phyloP scores from a whole-genome alignment of 306 rosid genomes.

The Vigna mungo region DNA sequence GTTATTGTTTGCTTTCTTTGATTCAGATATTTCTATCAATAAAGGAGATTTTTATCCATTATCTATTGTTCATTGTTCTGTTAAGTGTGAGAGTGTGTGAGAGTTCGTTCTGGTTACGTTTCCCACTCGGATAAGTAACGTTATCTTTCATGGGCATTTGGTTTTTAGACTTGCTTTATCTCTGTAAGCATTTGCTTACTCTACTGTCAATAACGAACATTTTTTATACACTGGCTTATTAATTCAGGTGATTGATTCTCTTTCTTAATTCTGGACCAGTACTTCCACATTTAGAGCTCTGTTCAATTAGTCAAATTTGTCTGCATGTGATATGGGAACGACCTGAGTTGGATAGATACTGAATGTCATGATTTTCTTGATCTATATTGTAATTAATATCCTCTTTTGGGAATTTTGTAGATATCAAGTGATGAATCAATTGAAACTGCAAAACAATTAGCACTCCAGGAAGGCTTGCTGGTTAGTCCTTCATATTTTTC shows the following conservation, averaged over 20 bases:
- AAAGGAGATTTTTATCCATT: too few species aligned
- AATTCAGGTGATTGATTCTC: slow-evolving; percentile 12
- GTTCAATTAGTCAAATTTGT: slow-evolving; percentile 7
- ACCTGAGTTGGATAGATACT: slow-evolving; percentile 20
- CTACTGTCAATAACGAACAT: slow-evolving; percentile 22
- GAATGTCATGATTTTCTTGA: slow-evolving; percentile 25
- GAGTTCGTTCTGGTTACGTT: too few species aligned
- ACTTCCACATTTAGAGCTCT: slow-evolving; percentile 25
- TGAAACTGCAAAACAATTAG: slow-evolving; percentile 92
- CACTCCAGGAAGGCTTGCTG: slow-evolving; percentile 98
- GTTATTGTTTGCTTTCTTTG: too few species aligned
- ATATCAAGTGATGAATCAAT: slow-evolving; percentile 89
- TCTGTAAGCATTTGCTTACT: slow-evolving; percentile 6
- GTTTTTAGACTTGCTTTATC: slow-evolving; percentile 13
- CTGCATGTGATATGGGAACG: slow-evolving; percentile 9
- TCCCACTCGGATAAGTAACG: too few species aligned
- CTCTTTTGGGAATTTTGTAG: slow-evolving; percentile 59
- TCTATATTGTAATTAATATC: slow-evolving; percentile 33
- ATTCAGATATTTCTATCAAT: too few species aligned
- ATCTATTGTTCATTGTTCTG: too few species aligned
- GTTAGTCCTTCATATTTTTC: slow-evolving; percentile 56
- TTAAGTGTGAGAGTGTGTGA: too few species aligned
- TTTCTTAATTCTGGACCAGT: slow-evolving; percentile 9
- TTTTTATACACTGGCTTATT: slow-evolving; percentile 30
- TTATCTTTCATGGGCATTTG: slow-evolving; percentile 32